A percentile compares a stretch with the other conserved stretches of the same genome.
phyloP scores from a whole-genome alignment of 2,329 filamentous ascomycete genomes.

The Verruconis gallopava region DNA sequence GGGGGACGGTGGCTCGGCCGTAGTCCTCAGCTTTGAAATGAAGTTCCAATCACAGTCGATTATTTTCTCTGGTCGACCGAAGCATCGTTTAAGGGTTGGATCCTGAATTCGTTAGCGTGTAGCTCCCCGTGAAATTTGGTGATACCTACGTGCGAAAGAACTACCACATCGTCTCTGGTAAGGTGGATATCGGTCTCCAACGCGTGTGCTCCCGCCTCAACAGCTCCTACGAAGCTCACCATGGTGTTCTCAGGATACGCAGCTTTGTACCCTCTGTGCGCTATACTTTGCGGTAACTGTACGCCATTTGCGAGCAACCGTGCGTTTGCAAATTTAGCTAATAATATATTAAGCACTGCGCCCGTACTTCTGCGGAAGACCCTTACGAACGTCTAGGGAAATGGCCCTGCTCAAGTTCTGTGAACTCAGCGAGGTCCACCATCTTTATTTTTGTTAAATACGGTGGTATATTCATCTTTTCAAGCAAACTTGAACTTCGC shows the following conservation, averaged over 20 bases:
- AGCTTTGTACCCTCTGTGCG: constrained; percentile 67
- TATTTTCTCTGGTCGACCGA: constrained; percentile 59
- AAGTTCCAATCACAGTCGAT: constrained; percentile 66
- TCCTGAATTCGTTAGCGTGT: constrained; percentile 42
- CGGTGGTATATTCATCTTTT: too few species aligned
- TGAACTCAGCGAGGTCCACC: too few species aligned
- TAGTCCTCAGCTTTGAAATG: constrained; percentile 53
- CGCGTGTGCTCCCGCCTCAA: constrained; percentile 62
- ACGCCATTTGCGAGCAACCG: constrained; percentile 23
- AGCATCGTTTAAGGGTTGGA: constrained; percentile 64
- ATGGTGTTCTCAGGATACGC: constrained; percentile 77
- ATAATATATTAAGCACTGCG: too few species aligned
- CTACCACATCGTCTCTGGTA: constrained; percentile 68
- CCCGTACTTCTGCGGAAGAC: too few species aligned
- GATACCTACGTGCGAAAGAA: constrained; percentile 60
- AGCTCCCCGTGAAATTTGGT: too few species aligned
- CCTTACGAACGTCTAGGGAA: too few species aligned
- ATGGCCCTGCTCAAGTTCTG: too few species aligned
- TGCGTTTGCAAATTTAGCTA: constrained; percentile 24
- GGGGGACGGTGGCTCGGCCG: constrained; percentile 51
- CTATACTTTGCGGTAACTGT: constrained; percentile 55
- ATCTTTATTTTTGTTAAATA: too few species aligned
- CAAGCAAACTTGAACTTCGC: too few species aligned
- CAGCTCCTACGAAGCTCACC: constrained; percentile 60
- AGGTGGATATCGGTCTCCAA: constrained; percentile 84